Percentiles rank a stretch among this genome's conserved stretches.
Evolutionary conservation across 371 early-diverging fungal genomes (phyloP).

Genomic region (Parasitella parasitica): DNA sequence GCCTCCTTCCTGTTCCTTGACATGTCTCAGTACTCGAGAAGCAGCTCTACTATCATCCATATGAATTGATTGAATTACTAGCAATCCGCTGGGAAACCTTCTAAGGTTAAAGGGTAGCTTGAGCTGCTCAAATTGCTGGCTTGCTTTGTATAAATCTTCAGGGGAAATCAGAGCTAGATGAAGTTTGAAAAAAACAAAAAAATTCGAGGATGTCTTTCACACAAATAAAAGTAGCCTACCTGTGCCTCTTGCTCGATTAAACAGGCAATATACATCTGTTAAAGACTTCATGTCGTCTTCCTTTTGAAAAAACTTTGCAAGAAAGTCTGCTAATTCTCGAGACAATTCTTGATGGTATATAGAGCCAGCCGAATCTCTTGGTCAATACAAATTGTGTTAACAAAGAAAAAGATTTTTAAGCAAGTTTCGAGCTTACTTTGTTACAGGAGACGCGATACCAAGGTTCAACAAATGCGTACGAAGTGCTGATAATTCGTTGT

Average conservation of each 20-base stretch:
- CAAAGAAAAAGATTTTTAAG: not conserved
- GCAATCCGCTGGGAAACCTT: slow-evolving; percentile 75
- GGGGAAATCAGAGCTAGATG: slow-evolving; percentile 79
- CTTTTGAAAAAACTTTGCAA: slow-evolving; percentile 60
- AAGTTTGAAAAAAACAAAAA: too few species aligned
- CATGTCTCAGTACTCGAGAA: slow-evolving; percentile 52
- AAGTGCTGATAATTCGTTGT: slow-evolving; percentile 57
- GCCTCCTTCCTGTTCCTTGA: slow-evolving; percentile 52
- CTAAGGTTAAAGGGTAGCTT: slow-evolving; percentile 73
- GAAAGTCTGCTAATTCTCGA: slow-evolving; percentile 80
- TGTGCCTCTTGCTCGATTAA: slow-evolving; percentile 88
- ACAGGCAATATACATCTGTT: slow-evolving; percentile 90
- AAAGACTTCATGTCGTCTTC: slow-evolving; percentile 76
- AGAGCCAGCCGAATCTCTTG: slow-evolving; percentile 83
- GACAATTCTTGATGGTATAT: slow-evolving; percentile 84
- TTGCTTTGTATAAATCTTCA: slow-evolving; percentile 79
- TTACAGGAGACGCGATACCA: slow-evolving; percentile 88
- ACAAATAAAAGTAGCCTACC: too few species aligned
- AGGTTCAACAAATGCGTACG: slow-evolving; percentile 76
- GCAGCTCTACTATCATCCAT: slow-evolving; percentile 76
- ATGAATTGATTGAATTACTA: slow-evolving; percentile 69
- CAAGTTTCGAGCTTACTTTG: slow-evolving; percentile 52
- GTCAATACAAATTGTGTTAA: not conserved
- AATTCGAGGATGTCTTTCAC: too few species aligned
- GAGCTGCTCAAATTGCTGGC: slow-evolving; percentile 62